Evolutionary conservation across 352 stramenopile genomes (phyloP).

Genomic region (Globisporangium apiculatum): DNA sequence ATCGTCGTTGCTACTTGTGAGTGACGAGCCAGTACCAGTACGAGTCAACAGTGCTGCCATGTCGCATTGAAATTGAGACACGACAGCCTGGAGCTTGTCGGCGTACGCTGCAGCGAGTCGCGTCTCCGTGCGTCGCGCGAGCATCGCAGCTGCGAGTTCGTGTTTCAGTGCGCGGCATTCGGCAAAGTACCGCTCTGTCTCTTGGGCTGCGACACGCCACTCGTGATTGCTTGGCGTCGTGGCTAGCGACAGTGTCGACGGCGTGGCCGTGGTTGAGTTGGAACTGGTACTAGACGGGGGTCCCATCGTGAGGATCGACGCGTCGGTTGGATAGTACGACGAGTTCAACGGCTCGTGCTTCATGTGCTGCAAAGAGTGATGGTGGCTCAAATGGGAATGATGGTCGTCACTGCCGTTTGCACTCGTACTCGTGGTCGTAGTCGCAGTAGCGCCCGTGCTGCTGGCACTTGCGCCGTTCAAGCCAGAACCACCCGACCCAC

Average conservation of each 20-base stretch:
- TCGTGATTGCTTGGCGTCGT: conserved; percentile 12
- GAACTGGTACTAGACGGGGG: background rate
- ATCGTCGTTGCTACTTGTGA: conserved; percentile 27
- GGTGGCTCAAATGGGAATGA: background rate
- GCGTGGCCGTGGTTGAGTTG: background rate
- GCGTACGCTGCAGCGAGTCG: conserved; percentile 27
- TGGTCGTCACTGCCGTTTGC: conserved; percentile 3
- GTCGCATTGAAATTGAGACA: conserved; percentile 51
- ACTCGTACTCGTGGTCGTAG: conserved; percentile 1
- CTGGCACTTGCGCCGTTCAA: conserved; percentile 21
- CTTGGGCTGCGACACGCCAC: conserved; percentile 42
- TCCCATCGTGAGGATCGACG: conserved; percentile 53
- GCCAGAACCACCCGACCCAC: no score
- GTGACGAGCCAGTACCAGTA: no score
- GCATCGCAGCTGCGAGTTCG: conserved; percentile 43
- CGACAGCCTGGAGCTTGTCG: conserved; percentile 42
- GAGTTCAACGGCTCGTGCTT: conserved; percentile 62
- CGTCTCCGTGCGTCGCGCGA: conserved; percentile 39
- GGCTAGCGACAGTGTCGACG: background rate
- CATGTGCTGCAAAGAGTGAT: conserved; percentile 23
- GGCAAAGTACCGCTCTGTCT: conserved; percentile 66
- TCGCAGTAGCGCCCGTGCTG: conserved; percentile 12
- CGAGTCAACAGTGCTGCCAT: no score
- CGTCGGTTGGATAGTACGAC: conserved; percentile 61
- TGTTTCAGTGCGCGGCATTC: conserved; percentile 59